Evolutionary conservation across 2,329 filamentous ascomycete genomes (phyloP), one percentile per base, ranked within the genome.

Genomic region (Ophiostoma novo-ulmi): DNA sequence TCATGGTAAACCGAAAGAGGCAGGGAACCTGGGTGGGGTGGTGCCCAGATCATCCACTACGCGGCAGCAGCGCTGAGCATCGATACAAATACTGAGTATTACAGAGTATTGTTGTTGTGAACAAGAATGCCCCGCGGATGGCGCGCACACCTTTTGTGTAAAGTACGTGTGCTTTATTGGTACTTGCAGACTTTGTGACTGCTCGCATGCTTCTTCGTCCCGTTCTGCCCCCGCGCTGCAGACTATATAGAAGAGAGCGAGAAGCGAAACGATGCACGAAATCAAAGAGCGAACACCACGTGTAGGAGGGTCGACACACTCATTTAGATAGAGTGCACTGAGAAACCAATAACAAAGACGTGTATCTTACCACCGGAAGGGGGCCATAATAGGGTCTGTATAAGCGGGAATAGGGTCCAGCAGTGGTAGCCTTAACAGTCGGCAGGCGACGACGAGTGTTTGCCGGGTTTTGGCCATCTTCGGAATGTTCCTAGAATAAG

Each of bases 1-100:
- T 36, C 58, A 63, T 63, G 58, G 10, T 26, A 13, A 20, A 13
- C 58, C 22, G 58, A 58, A 58, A 58, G n/a, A 58, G 52, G 52
- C 52, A 58, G 52, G 52, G 52, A 58, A 31, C 10, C 44, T 58
- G 52, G 22, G 58, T 63, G 58, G 58, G 58, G 22, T 26, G 58
- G 22, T 26, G 55, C 55, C n/a, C 55, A 61, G 55, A 61, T 14
- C 55, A n/a, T 26, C 55, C 22, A 14, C 22, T 31, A 44, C 5
- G 55, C 55, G 22, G 8, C 55, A 61, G 5, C 39, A 44, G 39
- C 48, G 48, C 48, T 22, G 52, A 58, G 52, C 52, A 26, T 26
- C 52, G 10, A 10, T 26, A 17, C 52, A 11, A 13, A 44, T 3
- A 31, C 31, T 31, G 31, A 31, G 31, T 26, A n/a, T n/a, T n/a